phyloP scores from a whole-genome alignment of 208 protist genomes.

The Trypanosoma brucei region DNA sequence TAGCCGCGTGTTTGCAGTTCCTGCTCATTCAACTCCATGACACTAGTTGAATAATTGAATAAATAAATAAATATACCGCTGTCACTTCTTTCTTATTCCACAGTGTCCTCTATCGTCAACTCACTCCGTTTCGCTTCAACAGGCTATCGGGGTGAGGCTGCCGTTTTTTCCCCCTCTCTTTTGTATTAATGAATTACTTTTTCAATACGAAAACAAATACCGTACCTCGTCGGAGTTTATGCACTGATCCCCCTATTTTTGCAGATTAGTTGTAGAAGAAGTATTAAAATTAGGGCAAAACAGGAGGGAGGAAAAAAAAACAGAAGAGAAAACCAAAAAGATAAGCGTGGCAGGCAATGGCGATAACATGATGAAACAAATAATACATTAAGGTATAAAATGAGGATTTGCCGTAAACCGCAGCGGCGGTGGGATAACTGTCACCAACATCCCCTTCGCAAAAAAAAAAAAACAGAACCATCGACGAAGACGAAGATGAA shows the following conservation, averaged over 20 bases:
- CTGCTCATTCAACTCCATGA: conserved; percentile 23
- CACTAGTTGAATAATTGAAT: not conserved
- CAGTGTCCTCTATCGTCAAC: not conserved
- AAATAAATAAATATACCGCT: not conserved
- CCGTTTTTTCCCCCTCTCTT: too few species aligned
- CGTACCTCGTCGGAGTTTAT: too few species aligned
- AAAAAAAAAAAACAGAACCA: too few species aligned
- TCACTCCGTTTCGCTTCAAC: not conserved
- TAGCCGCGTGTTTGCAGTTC: conserved; percentile 48
- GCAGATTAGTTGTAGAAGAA: too few species aligned
- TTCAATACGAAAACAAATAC: too few species aligned
- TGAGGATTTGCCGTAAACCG: too few species aligned
- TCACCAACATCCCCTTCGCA: too few species aligned
- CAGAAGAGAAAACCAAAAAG: not conserved
- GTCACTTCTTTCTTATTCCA: not conserved
- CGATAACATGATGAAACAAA: not conserved
- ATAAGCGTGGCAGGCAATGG: not conserved
- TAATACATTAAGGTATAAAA: not conserved
- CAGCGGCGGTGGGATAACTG: too few species aligned
- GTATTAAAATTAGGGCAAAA: not conserved
- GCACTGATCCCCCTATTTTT: too few species aligned
- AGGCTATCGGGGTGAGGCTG: too few species aligned
- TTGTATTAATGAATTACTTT: too few species aligned
- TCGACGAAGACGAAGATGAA: too few species aligned
- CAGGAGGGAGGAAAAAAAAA: conserved; percentile 4